Percentiles rank a stretch among this genome's conserved stretches.
phyloP scores from a whole-genome alignment of 345 rosid species.

The Microthlaspi erraticum region DNA sequence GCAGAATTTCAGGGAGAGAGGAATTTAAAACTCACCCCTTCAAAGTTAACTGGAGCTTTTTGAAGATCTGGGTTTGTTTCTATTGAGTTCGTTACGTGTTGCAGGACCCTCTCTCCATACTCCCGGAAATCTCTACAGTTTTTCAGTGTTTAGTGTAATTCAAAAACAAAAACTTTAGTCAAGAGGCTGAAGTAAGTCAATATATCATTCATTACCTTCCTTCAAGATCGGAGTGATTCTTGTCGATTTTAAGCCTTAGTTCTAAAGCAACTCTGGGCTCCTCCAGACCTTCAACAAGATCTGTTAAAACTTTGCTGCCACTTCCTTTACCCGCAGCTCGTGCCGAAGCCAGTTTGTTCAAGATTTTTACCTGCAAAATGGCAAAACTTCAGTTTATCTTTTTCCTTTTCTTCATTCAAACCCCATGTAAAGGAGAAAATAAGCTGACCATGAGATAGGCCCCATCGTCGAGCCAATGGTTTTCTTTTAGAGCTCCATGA shows the following conservation, averaged over 20 bases:
- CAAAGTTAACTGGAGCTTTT: slow-evolving; percentile 84
- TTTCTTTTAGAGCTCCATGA: slow-evolving; percentile 97
- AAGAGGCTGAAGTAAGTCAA: slow-evolving; percentile 13
- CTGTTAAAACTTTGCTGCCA: slow-evolving; percentile 90
- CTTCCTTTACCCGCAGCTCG: slow-evolving; percentile 67
- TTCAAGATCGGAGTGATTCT: slow-evolving; percentile 82
- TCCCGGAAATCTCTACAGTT: slow-evolving; percentile 78
- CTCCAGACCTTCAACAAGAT: slow-evolving; percentile 78
- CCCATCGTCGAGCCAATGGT: slow-evolving; percentile 99
- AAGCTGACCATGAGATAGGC: slow-evolving; percentile 92
- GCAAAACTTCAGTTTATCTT: neutral
- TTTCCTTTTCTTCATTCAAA: slow-evolving; percentile 1
- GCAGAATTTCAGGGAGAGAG: neutral
- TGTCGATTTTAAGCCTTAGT: slow-evolving; percentile 83
- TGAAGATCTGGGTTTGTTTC: slow-evolving; percentile 64
- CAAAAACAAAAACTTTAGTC: neutral
- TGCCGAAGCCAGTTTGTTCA: slow-evolving; percentile 93
- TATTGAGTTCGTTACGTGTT: slow-evolving; percentile 64
- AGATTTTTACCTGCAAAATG: slow-evolving; percentile 76
- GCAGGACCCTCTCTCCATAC: slow-evolving; percentile 86
- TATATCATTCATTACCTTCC: slow-evolving; percentile 64
- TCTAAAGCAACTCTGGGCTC: slow-evolving; percentile 82
- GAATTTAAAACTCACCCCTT: slow-evolving; percentile 67
- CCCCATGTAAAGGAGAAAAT: slow-evolving; percentile 11
- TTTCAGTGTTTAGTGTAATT: slow-evolving; percentile 2